Evolutionary conservation across 768 basidiomycete species (phyloP), one percentile per base, ranked within the genome.

Genomic region (Mycena vulgaris): DNA sequence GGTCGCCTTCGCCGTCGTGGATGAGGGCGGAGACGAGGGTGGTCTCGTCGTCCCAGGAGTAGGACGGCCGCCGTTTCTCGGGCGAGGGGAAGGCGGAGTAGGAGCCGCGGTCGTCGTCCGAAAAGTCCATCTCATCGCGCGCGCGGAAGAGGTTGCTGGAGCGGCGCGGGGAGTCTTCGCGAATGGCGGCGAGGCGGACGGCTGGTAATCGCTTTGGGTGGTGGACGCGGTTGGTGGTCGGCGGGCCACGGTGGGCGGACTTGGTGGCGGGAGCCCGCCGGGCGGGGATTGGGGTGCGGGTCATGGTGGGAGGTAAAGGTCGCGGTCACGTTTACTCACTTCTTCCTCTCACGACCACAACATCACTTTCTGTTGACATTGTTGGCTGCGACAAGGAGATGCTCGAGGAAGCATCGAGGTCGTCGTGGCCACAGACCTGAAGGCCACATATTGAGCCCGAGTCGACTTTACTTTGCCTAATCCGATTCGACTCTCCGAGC

Each of bases 31-130:
- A 82, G n/a, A 88, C 81, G 37, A 89, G 80, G 2, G 88, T 87
- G n/a, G 76, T 78, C 73, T 88, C 88, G 69, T 87, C 85, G 42
- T 89, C 84, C 88, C 88, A 89, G 35, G 78, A 76, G 74, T 88
- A 88, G 27, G 79, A 75, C 1, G 75, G 74, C 21, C 71, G 71
- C 14, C 51, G 25, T 55, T 45, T 71, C 51, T 53, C 40, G 51
- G 51, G 51, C 5, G 51, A 52, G 6, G 51, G 49, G 40, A 9
- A 13, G 27, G 30, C 16, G 61, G 55, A 5, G 61, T 63, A 25
- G 39, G 5, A 25, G 23, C 27, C 35, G 31, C n/a, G 35, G 55
- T 57, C 75, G 65, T 78, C 75, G 47, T 82, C 80, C 65, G 67
- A 52, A 30, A 63, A 59, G n/a, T 74, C 37, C n/a, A 56, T 14